Evolutionary conservation across 345 rosid species (phyloP), one percentile per base, ranked within the genome.

Genomic region (Durio zibethinus): DNA sequence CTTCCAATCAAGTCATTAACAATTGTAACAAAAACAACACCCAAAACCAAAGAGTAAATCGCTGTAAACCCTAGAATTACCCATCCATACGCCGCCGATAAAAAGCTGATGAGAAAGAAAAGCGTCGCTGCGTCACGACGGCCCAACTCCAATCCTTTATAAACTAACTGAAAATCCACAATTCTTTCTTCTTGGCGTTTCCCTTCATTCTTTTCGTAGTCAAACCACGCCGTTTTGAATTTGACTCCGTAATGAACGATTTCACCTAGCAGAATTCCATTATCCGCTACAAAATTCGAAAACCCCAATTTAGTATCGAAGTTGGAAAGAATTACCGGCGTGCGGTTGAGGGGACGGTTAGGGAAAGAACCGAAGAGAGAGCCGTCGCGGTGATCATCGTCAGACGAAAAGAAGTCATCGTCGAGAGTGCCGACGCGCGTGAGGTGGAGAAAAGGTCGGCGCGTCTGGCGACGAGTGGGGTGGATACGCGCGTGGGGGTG

Each of bases 31-130:
- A 90, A 95, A 64, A 86, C 90, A 78, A 92, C 80, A 48, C 94
- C 99, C 0, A 88, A 38, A 66, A 91, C 91, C 91, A 90, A 84
- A 2, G 99, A 90, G 84, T 93, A 95, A 48, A 92, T 86, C 10
- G 88, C 90, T 4, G 97, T 90, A 62, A 91, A 95, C 73, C 96
- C 98, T 43, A 95, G 84, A 83, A 95, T 89, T 79, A 91, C 93
- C 97, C 96, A 93, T 7, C 98, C 98, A 83, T 95, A 95, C 47
- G 98, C 96, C 5, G 94, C 92, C 29, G 94, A 91, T 57, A 95
- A 69, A 75, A 90, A 91, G 80, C 90, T 93, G 54, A 91, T 89
- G 10, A 95, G 82, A 69, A 87, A 88, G 71, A 91, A 89, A 81
- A 95, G 80, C 16, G 94, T 85, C 10, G 92, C 90, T 0, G 93